Conservation (phyloP, 1,284 basidiomycete genomes). For the Puccinia coronata region DNA sequence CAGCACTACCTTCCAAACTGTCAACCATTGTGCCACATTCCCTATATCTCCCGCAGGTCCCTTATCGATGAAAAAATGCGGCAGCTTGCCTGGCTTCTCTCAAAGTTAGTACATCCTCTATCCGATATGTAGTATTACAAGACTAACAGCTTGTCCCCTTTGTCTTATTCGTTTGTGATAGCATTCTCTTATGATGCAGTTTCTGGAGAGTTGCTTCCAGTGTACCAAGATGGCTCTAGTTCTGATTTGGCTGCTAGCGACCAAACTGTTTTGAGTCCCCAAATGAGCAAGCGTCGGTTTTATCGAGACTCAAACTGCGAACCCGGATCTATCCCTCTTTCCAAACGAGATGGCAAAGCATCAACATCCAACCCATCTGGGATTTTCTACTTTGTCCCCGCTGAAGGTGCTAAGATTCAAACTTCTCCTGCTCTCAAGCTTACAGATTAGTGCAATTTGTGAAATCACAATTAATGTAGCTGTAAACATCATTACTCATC, state of each 20-base stretch:
- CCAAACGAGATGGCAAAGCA: conserved; percentile 4
- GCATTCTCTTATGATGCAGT: conserved; percentile 37
- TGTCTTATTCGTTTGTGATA: neutral
- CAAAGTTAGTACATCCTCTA: conserved; percentile 49
- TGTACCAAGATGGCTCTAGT: conserved; percentile 1
- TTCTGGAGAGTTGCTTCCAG: conserved; percentile 34
- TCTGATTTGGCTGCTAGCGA: conserved; percentile 1
- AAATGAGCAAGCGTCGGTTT: neutral
- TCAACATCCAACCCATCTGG: conserved; percentile 10
- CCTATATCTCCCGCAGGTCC: conserved; percentile 53
- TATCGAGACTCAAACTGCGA: neutral
- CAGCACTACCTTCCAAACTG: conserved; percentile 50
- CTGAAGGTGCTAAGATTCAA: conserved; percentile 5
- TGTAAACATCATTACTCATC: conserved; percentile 7
- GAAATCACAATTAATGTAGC: neutral
- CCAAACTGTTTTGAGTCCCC: neutral
- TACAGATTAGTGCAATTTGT: neutral
- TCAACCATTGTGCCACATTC: conserved; percentile 55
- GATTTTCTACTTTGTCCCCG: conserved; percentile 20
- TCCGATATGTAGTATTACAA: neutral
- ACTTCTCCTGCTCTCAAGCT: neutral
- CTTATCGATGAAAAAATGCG: conserved; percentile 53
- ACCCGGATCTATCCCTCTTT: neutral
- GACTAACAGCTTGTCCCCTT: neutral
- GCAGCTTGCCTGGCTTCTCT: conserved; percentile 51